Conservation (phyloP, 768 basidiomycete species). For the Coprinellus aureogranulatus region DNA sequence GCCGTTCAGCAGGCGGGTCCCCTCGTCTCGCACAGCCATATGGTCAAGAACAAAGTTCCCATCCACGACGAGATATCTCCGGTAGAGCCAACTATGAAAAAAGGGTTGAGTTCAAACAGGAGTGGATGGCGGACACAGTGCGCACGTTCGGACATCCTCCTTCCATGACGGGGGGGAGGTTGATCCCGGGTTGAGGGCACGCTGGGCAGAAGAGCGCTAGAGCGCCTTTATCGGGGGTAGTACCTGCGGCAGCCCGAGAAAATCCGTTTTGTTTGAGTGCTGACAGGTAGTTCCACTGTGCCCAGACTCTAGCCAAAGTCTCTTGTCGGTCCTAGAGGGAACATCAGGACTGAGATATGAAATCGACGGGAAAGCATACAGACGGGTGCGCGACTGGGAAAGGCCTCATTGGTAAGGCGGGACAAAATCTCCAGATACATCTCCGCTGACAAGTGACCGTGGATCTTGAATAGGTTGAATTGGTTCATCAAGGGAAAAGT, state of each 20-base stretch:
- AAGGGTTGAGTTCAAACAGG: conserved; percentile 8
- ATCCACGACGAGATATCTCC: conserved; percentile 17
- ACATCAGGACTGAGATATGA: neutral
- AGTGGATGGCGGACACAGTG: neutral
- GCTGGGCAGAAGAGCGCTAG: conserved; percentile 16
- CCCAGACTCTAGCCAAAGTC: neutral
- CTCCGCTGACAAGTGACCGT: neutral
- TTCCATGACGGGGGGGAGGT: too few species aligned
- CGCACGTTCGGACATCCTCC: neutral
- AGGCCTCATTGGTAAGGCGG: neutral
- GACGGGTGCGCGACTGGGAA: too few species aligned
- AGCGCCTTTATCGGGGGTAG: conserved; percentile 6
- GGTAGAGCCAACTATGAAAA: conserved; percentile 13
- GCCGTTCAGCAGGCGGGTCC: conserved; percentile 26
- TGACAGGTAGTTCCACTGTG: neutral
- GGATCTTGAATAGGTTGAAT: conserved; percentile 14
- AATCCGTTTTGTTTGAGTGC: neutral
- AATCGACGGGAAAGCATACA: neutral
- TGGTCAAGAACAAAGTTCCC: conserved; percentile 29
- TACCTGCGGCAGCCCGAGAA: neutral
- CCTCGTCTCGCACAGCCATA: conserved; percentile 20
- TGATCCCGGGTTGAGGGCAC: conserved; percentile 17
- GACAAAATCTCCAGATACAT: neutral
- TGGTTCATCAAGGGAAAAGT: conserved; percentile 20
- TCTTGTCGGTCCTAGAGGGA: neutral